Conservation (phyloP, 2,329 filamentous ascomycete species). For the Aspergillus felis region DNA sequence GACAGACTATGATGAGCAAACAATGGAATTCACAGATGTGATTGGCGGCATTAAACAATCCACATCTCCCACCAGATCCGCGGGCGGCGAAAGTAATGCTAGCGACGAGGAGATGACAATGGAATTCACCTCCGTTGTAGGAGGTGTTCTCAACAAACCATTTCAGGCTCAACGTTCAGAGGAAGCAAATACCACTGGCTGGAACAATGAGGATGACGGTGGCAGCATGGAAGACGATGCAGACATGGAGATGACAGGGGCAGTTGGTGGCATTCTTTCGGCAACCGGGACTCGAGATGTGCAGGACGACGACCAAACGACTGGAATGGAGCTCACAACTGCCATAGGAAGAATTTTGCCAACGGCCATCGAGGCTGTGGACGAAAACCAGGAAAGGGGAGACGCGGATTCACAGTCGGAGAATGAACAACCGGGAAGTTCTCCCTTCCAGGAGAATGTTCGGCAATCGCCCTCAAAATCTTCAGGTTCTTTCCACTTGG, state of each 20-base stretch:
- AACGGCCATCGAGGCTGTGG: slow-evolving; percentile 36
- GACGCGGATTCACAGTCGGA: slow-evolving; percentile 59
- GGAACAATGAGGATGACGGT: slow-evolving; percentile 24
- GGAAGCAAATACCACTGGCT: slow-evolving; percentile 18
- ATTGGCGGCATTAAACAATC: slow-evolving; percentile 37
- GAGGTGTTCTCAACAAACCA: slow-evolving; percentile 35
- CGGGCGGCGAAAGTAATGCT: slow-evolving; percentile 25
- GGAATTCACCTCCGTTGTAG: slow-evolving; percentile 46
- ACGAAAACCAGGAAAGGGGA: slow-evolving; percentile 50
- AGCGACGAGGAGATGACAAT: slow-evolving; percentile 47
- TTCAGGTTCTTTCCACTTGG: slow-evolving; percentile 28
- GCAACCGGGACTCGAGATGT: slow-evolving; percentile 37
- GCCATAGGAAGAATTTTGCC: slow-evolving; percentile 60
- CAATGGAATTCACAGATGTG: slow-evolving; percentile 46
- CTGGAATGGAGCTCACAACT: slow-evolving; percentile 66
- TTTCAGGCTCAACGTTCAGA: slow-evolving; percentile 5
- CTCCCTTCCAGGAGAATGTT: slow-evolving; percentile 42
- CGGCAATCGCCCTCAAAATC: slow-evolving; percentile 28
- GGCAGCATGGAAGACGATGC: slow-evolving; percentile 25
- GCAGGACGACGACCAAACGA: slow-evolving; percentile 44
- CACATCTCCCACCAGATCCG: slow-evolving; percentile 24
- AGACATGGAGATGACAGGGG: slow-evolving; percentile 60
- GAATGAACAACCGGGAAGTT: slow-evolving; percentile 44
- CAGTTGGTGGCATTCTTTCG: slow-evolving; percentile 43
- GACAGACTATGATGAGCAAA: slow-evolving; percentile 46